phyloP scores from a whole-genome alignment of 2,329 filamentous ascomycete genomes.

The Neonectria faginata region DNA sequence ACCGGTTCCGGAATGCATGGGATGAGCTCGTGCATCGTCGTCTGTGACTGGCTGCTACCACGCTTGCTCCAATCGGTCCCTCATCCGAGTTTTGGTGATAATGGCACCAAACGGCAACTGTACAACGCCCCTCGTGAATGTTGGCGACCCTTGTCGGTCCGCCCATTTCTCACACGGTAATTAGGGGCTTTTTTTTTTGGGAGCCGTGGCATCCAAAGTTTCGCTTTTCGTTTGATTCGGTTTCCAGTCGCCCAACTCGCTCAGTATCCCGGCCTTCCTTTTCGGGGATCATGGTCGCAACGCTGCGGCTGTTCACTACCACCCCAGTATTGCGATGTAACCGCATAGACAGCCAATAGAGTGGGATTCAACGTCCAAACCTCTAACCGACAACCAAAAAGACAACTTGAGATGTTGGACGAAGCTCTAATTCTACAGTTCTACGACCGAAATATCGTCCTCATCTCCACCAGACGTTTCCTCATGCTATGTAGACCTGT shows the following conservation, averaged over 20 bases:
- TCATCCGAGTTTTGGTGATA: conserved; percentile 15
- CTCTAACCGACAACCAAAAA: neutral
- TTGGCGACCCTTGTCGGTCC: conserved; percentile 7
- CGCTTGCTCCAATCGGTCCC: conserved; percentile 8
- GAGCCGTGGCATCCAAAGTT: conserved; percentile 1
- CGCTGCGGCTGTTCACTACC: conserved; percentile 8
- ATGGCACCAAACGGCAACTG: conserved; percentile 5
- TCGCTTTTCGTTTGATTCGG: conserved; percentile 12
- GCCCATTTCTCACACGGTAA: conserved; percentile 12
- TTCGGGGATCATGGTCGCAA: conserved; percentile 18
- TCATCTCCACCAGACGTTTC: neutral
- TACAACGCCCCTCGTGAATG: conserved; percentile 7
- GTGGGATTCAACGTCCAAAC: conserved; percentile 2
- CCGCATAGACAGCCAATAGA: conserved; percentile 21
- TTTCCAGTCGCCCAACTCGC: conserved; percentile 8
- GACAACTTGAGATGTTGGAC: conserved; percentile 1
- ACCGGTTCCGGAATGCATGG: conserved; percentile 17
- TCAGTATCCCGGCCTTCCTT: conserved; percentile 21
- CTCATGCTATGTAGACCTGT: conserved; percentile 13
- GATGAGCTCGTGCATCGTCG: conserved; percentile 21
- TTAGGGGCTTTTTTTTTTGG: neutral
- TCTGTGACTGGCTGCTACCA: conserved; percentile 14
- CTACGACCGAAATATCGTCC: conserved; percentile 5
- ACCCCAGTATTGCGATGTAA: conserved; percentile 11
- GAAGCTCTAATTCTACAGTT: conserved; percentile 10